Evolutionary conservation across 257 asterid species (phyloP), one percentile per base, ranked within the genome.

Genomic region (Scutellaria minor): DNA sequence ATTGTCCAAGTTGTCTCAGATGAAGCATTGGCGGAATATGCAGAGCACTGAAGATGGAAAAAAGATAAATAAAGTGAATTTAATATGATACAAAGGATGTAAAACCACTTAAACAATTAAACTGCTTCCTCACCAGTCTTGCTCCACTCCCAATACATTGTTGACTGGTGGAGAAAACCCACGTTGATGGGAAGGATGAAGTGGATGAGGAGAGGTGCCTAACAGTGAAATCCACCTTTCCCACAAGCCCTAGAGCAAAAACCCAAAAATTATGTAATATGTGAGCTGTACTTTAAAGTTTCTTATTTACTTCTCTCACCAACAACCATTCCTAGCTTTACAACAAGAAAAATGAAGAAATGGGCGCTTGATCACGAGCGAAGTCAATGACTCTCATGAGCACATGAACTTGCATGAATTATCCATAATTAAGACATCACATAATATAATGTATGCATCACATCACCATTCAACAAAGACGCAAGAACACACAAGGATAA

Each of bases 171-270:
- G 90, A 82, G 77, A 85, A 87, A 18, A 64, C 84, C 83, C 83
- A 88, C 1, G 91, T 75, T 42, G 86, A 70, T 11, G 98, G 91
- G 80, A 95, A 95, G 77, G 92, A 13, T 64, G 37, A 11, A 35
- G 97, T 85, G 65, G 85, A 66, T 22, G 99, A 95, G 39, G 98
- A 88, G 37, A 95, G 96, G 84, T 90, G 99, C 74, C 90, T 89
- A 70, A 95, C 99, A 70, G 90, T 92, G 86, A 95, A 95, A 71
- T 95, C 99, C 67, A 93, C 99, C 89, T 86, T 90, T 52, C 99
- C 99, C 57, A 84, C 85, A 64, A 92, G 90, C 62, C 99, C 99
- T 95, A 61, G 44, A 18, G 60, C 75, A 74, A 35, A 74, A 66
- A 60, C 54, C 37, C 59, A 73, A 66, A 56, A 64, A 2, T 71